Conservation (phyloP, 2,329 filamentous ascomycete genomes). For the Claviceps sp. region DNA sequence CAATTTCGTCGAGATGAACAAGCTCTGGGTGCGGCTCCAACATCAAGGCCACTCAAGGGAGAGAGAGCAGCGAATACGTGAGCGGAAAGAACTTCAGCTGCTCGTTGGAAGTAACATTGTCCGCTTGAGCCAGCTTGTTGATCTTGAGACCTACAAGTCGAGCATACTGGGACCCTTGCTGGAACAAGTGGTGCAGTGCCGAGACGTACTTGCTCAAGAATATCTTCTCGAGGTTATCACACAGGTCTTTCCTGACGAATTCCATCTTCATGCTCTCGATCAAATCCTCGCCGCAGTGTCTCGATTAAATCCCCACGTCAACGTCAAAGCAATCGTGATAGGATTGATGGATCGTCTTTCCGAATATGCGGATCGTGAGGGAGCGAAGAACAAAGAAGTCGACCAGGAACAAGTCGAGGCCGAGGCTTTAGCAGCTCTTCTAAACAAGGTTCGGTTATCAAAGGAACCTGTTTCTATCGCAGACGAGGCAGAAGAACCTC, state of each 20-base stretch:
- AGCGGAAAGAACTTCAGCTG: slow-evolving; percentile 88
- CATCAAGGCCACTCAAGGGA: slow-evolving; percentile 96
- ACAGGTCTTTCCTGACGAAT: slow-evolving; percentile 97
- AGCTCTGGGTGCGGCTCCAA: slow-evolving; percentile 93
- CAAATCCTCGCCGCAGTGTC: slow-evolving; percentile 90
- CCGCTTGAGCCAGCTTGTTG: slow-evolving; percentile 85
- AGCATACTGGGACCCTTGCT: slow-evolving; percentile 77
- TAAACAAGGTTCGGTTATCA: slow-evolving; percentile 64
- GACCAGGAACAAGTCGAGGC: slow-evolving; percentile 69
- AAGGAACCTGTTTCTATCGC: slow-evolving; percentile 30
- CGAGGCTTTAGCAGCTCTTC: slow-evolving; percentile 62
- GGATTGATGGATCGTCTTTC: slow-evolving; percentile 94
- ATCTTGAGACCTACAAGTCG: slow-evolving; percentile 86
- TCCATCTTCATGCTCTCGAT: slow-evolving; percentile 91
- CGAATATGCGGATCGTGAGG: slow-evolving; percentile 83
- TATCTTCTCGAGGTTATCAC: slow-evolving; percentile 97
- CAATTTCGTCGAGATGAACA: slow-evolving; percentile 99
- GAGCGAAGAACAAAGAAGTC: slow-evolving; percentile 54
- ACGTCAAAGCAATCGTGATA: slow-evolving; percentile 95
- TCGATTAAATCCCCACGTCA: slow-evolving; percentile 87
- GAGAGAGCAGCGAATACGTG: slow-evolving; percentile 82
- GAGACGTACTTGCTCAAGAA: slow-evolving; percentile 92
- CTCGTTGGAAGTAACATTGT: slow-evolving; percentile 95
- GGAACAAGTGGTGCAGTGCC: slow-evolving; percentile 95
- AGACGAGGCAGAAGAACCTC: slow-evolving; percentile 12